Evolutionary conservation across 2,329 filamentous ascomycete species (phyloP).

Genomic region (Fusarium denticulatum): DNA sequence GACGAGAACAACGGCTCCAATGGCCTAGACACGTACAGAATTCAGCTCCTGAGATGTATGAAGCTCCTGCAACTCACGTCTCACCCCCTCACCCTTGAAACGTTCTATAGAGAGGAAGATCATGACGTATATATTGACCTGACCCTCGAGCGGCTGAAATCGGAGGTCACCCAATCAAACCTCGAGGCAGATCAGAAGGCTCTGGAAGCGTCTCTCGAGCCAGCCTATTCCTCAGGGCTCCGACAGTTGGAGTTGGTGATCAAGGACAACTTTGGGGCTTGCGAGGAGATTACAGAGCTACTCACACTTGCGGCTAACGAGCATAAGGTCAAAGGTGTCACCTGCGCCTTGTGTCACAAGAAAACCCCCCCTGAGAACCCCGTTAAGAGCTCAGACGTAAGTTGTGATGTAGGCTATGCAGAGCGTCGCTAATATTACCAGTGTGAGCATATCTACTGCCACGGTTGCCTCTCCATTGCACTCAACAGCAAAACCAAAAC

Average conservation of each 20-base stretch:
- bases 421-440: conserved; percentile 24
- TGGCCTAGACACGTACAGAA: neutral
- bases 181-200: neutral
- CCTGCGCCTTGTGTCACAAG: conserved; percentile 20
- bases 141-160: neutral
- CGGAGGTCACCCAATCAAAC: neutral
- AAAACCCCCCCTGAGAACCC: neutral
- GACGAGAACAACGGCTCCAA: neutral
- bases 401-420: neutral
- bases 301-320: conserved; percentile 31
- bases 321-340: neutral
- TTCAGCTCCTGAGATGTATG: neutral
- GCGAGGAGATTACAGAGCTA: conserved; percentile 27
- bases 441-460: conserved; percentile 50
- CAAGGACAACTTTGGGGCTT: neutral
- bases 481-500: neutral
- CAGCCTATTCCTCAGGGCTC: neutral
- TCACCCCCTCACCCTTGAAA: conserved; percentile 45
- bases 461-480: conserved; percentile 23
- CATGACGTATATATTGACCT: neutral
- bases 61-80: conserved; percentile 39
- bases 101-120: conserved; percentile 21
- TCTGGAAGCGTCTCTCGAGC: fast-evolving
- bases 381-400: neutral
- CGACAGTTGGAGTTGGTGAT: neutral